A percentile compares a stretch with the other conserved stretches of the same genome.
phyloP scores from a whole-genome alignment of 805 yeast species.

The Candida khao-thaluensis region DNA sequence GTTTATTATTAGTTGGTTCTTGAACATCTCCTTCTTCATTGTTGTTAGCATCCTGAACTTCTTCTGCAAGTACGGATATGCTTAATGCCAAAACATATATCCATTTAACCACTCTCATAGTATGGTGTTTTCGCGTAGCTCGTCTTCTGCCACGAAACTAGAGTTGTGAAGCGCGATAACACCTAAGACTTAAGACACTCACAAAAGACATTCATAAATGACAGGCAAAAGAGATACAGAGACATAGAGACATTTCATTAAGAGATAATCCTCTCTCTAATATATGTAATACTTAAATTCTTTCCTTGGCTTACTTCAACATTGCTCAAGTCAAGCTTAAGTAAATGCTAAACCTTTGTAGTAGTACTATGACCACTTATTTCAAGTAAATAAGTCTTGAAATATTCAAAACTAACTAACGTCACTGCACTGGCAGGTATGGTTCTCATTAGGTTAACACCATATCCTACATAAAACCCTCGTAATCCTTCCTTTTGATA shows the following conservation, averaged over 20 bases:
- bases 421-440: constrained; percentile 97
- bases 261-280: no score
- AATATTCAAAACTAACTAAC: constrained; percentile 83
- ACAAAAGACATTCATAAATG: no score
- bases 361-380: constrained; percentile 13
- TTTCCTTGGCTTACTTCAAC: no score
- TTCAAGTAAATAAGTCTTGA: constrained; percentile 52
- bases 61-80: neutral
- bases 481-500: constrained; percentile 66
- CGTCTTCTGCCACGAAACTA: no score
- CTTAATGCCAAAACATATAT: neutral
- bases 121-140: neutral
- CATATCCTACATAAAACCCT: constrained; percentile 89
- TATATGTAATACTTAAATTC: no score
- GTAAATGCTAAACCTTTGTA: constrained; percentile 1
- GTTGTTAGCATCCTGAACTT: neutral
- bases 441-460: constrained; percentile 82
- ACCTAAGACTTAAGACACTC: no score
- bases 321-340: no score
- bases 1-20: no score
- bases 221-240: no score
- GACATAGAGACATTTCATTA: no score
- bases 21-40: no score
- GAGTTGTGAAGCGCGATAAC: no score
- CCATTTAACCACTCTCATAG: constrained; percentile 2